These are phyloP conservation scores for Pseudevernia furfuracea DNA, from an alignment of 495 filamentous ascomycete genomes.

Conservation along the genomic window DNA sequence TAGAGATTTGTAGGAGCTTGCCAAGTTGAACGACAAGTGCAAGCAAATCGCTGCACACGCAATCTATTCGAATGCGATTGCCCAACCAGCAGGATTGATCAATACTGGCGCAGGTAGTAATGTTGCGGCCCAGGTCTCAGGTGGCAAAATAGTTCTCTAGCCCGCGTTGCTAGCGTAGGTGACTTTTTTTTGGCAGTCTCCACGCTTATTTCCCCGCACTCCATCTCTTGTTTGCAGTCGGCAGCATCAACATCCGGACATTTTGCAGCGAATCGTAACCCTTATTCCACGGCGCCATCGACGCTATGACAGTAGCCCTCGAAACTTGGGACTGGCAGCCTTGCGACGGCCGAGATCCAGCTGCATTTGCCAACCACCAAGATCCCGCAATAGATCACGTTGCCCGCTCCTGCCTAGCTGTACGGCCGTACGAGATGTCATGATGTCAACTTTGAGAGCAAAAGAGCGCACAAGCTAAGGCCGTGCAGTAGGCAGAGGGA, in stretches of 20 bases:
- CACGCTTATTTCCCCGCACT: not conserved
- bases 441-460: not conserved
- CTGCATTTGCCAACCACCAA: not conserved
- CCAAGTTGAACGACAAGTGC: not conserved
- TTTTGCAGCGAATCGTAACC: not conserved
- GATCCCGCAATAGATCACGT: not conserved
- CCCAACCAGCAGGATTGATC: not conserved
- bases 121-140: not conserved
- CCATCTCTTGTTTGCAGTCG: not conserved
- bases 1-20: not conserved
- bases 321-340: not conserved
- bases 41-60: no score
- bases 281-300: not conserved
- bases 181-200: not conserved
- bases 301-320: not conserved
- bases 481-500: not conserved
- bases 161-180: not conserved
- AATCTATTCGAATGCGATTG: not conserved
- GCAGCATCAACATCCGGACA: not conserved
- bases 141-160: not conserved
- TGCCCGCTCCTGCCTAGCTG: not conserved
- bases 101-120: not conserved
- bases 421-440: conserved; percentile 6
- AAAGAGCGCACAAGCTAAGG: not conserved
- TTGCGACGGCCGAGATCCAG: not conserved